Conservation (phyloP, 2,329 filamentous ascomycete genomes). For the Beauveria brongniartii region DNA sequence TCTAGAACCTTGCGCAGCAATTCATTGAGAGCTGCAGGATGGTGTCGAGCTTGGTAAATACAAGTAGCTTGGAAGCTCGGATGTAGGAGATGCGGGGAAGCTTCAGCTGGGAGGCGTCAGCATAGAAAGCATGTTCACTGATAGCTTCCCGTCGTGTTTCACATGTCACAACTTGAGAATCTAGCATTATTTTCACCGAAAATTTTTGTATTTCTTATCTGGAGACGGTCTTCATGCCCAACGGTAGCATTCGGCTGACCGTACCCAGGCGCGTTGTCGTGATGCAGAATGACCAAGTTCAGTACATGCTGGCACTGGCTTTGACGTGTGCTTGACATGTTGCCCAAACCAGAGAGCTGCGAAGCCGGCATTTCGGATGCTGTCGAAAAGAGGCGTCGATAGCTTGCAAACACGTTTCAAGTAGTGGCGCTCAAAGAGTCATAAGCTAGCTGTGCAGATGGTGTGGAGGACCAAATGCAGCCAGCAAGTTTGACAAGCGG, state of each 20-base stretch:
- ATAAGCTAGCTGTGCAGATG: background rate
- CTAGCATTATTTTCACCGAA: background rate
- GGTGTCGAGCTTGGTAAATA: background rate
- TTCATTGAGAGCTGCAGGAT: background rate
- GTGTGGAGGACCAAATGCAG: background rate
- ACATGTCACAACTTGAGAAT: background rate
- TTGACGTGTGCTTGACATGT: background rate
- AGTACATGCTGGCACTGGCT: background rate
- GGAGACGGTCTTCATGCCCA: background rate
- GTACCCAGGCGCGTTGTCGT: background rate
- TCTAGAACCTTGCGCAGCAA: background rate
- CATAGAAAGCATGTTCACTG: background rate
- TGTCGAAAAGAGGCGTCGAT: background rate
- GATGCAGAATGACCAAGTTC: background rate
- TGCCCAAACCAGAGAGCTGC: background rate
- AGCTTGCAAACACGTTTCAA: background rate
- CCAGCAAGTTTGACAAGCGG: background rate
- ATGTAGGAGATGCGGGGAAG: conserved; percentile 4
- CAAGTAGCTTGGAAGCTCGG: too few species aligned
- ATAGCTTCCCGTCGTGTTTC: conserved; percentile 2
- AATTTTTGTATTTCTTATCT: background rate
- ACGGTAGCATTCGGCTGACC: background rate
- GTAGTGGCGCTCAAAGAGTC: conserved; percentile 1
- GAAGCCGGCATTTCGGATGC: background rate
- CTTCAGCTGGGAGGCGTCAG: background rate